phyloP scores from a whole-genome alignment of 2,329 filamentous ascomycete species.

The Thelonectria blattea region DNA sequence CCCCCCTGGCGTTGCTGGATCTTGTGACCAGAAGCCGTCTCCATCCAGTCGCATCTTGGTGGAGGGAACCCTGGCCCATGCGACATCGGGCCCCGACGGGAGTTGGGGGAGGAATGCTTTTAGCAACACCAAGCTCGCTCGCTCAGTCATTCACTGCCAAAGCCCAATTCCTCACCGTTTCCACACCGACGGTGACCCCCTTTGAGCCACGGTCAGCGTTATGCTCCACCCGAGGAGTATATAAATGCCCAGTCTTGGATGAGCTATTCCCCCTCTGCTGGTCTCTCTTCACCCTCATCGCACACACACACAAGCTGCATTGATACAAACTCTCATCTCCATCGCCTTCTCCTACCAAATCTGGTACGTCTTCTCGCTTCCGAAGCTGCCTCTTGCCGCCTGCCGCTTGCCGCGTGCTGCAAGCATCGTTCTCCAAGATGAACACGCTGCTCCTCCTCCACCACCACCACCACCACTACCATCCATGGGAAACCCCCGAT shows the following conservation, averaged over 20 bases:
- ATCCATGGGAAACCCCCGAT: conserved; percentile 4
- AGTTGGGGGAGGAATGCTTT: background rate
- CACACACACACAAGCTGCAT: background rate
- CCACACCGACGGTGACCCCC: conserved; percentile 35
- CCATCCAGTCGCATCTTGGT: conserved; percentile 33
- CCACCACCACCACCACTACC: background rate
- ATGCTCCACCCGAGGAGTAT: conserved; percentile 33
- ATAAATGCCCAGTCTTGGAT: conserved; percentile 27
- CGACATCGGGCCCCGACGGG: conserved; percentile 31
- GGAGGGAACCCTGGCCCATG: conserved; percentile 29
- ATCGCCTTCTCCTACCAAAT: background rate
- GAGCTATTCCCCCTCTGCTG: conserved; percentile 14
- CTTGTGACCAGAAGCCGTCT: conserved; percentile 37
- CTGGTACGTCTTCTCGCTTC: conserved; percentile 25
- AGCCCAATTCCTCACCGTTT: conserved; percentile 29
- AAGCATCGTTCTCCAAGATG: conserved; percentile 4
- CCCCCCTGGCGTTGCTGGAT: conserved; percentile 31
- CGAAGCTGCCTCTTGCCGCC: background rate
- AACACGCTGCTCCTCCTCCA: background rate
- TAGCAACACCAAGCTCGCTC: too few relatives aligned
- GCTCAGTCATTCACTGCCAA: background rate
- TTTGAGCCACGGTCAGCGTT: conserved; percentile 28
- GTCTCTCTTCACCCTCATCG: conserved; percentile 24
- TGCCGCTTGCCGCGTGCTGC: background rate
- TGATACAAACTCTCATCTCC: conserved; percentile 12